Percentiles rank a stretch among this genome's conserved stretches.
phyloP scores from a whole-genome alignment of 2,329 filamentous ascomycete genomes.

The Neonectria sp. region DNA sequence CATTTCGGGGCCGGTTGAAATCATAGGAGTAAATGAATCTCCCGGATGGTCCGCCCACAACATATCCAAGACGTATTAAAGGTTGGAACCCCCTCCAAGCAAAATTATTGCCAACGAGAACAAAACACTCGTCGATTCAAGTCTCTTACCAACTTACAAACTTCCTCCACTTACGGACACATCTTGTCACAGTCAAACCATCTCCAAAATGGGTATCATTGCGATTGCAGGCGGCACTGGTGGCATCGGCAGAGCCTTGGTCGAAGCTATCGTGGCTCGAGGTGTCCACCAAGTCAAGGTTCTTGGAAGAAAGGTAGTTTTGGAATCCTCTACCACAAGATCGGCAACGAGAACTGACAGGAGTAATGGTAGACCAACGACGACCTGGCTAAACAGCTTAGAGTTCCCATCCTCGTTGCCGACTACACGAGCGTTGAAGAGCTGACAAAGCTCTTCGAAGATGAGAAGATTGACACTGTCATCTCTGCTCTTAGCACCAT shows the following conservation, averaged over 20 bases:
- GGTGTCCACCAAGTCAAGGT: constrained; percentile 18
- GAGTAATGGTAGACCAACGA: neutral
- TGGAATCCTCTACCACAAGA: neutral
- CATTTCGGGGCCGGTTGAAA: neutral
- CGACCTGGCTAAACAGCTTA: neutral
- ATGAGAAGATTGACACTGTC: constrained; percentile 8
- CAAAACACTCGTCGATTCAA: no score
- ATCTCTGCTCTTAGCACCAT: constrained; percentile 15
- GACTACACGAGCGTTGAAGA: constrained; percentile 4
- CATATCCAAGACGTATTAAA: neutral
- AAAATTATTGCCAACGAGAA: neutral
- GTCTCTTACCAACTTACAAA: no score
- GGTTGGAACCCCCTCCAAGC: neutral
- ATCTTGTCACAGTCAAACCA: neutral
- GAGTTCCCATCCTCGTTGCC: constrained; percentile 5
- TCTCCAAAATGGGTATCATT: constrained; percentile 5
- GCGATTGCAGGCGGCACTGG: constrained; percentile 5
- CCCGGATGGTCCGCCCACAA: neutral
- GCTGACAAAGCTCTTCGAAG: constrained; percentile 7
- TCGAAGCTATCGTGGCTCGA: constrained; percentile 11
- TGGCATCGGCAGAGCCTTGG: constrained; percentile 14
- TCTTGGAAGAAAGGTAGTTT: constrained; percentile 13
- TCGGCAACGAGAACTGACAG: neutral
- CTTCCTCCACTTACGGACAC: no score
- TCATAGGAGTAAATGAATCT: neutral